Evolutionary conservation across 768 basidiomycete species (phyloP).

Genomic region (Termitomyces sp.): DNA sequence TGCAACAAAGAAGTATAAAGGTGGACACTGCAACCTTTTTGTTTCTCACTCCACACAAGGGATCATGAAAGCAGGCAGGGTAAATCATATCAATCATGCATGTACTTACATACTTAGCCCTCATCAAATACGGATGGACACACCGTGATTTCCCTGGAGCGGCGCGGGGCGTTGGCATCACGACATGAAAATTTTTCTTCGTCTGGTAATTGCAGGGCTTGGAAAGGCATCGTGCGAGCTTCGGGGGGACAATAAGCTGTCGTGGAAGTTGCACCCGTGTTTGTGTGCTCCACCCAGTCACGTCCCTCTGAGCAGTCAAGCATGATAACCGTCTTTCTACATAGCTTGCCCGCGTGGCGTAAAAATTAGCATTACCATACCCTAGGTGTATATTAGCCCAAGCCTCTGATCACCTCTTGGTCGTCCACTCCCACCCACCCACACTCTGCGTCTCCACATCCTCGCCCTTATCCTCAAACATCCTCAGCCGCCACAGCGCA

Average conservation of each 20-base stretch:
- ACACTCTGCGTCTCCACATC: slow-evolving; percentile 18
- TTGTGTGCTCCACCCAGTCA: no score
- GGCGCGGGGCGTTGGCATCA: background rate
- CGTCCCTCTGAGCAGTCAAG: no score
- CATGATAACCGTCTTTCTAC: no score
- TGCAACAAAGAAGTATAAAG: background rate
- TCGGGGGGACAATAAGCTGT: background rate
- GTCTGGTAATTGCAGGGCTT: background rate
- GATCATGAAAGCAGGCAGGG: slow-evolving; percentile 1
- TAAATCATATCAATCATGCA: background rate
- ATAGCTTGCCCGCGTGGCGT: no score
- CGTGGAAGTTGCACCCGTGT: no score
- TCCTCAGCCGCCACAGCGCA: slow-evolving; percentile 74
- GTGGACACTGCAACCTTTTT: background rate
- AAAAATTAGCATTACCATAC: no score
- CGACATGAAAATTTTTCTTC: background rate
- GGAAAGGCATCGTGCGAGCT: background rate
- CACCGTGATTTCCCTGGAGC: background rate
- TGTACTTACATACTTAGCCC: background rate
- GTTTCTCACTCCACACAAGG: slow-evolving; percentile 15
- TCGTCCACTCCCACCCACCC: slow-evolving; percentile 12
- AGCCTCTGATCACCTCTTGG: no score
- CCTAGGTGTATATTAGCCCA: no score
- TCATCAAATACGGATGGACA: background rate
- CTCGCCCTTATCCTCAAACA: slow-evolving; percentile 67